These are phyloP conservation scores for Calendula officinalis DNA, from an alignment of 129 eudicot species.

Conservation along the genomic window DNA sequence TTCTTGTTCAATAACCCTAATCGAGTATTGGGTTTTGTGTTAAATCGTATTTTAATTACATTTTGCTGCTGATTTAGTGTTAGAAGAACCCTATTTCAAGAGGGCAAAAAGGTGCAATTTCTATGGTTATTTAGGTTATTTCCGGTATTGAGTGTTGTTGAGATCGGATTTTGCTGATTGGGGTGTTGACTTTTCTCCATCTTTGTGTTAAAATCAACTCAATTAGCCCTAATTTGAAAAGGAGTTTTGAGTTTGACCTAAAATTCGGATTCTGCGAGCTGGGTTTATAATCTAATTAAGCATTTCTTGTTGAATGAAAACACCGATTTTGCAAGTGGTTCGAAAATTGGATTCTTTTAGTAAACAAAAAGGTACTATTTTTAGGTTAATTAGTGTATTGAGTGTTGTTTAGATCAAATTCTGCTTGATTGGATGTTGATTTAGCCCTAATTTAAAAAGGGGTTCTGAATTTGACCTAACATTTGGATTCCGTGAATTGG, in stretches of 20 bases:
- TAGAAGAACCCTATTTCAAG: not conserved
- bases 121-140: not conserved
- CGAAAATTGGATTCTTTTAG: not conserved
- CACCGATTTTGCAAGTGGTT: not conserved
- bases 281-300: no score
- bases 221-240: not conserved
- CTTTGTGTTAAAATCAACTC: not conserved
- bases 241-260: not conserved
- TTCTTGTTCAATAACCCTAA: conserved; percentile 31
- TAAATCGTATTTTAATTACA: not conserved
- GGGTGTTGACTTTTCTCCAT: not conserved
- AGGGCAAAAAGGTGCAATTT: not conserved
- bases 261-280: not conserved
- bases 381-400: no score
- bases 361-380: no score
- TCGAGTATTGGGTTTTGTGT: conserved; percentile 3
- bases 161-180: conserved; percentile 11
- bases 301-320: no score
- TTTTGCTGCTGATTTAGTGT: conserved; percentile 8
- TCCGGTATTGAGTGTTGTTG: not conserved
- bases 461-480: conserved; percentile 12
- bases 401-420: conserved; percentile 12
- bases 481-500: conserved; percentile 3
- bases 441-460: conserved; percentile 21
- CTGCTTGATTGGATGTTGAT: not conserved